A percentile compares a stretch with the other conserved stretches of the same genome.
Evolutionary conservation across 2,329 filamentous ascomycete species (phyloP).

Genomic region (Myotisia sp.): DNA sequence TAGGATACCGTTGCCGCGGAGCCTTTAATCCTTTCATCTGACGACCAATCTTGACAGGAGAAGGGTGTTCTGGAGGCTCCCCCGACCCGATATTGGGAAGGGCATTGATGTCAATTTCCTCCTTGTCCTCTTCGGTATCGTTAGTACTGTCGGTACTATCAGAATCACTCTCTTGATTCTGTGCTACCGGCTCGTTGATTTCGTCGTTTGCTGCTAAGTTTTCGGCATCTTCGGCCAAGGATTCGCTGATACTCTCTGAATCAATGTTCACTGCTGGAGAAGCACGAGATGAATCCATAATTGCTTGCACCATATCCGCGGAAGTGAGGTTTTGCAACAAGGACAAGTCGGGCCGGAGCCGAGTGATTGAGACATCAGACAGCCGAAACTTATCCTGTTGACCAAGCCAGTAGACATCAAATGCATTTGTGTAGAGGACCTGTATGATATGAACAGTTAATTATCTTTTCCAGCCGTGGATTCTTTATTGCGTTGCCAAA

Average conservation of each 20-base stretch:
- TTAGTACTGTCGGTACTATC: not conserved
- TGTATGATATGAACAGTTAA: constrained; percentile 4
- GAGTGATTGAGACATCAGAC: constrained; percentile 10
- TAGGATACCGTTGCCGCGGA: not conserved
- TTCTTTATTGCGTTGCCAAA: not conserved
- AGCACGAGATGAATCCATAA: too few species aligned
- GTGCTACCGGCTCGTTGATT: too few species aligned
- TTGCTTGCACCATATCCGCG: not conserved
- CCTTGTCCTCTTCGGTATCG: not conserved
- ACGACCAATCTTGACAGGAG: not conserved
- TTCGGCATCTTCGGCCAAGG: not conserved
- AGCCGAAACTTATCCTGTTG: constrained; percentile 11
- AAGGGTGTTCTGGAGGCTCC: not conserved
- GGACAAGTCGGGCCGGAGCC: constrained; percentile 11
- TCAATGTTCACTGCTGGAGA: not conserved
- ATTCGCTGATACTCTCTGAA: not conserved
- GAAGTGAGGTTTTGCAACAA: constrained; percentile 2
- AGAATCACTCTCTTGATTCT: too few species aligned
- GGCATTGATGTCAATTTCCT: not conserved
- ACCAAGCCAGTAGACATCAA: constrained; percentile 16
- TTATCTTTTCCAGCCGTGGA: not conserved
- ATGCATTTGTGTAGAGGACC: constrained; percentile 15
- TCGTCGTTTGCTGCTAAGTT: too few species aligned
- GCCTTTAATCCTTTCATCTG: too few species aligned
- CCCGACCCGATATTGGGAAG: not conserved